Conservation (phyloP, 805 yeast genomes). For the Ogataea neopini region DNA sequence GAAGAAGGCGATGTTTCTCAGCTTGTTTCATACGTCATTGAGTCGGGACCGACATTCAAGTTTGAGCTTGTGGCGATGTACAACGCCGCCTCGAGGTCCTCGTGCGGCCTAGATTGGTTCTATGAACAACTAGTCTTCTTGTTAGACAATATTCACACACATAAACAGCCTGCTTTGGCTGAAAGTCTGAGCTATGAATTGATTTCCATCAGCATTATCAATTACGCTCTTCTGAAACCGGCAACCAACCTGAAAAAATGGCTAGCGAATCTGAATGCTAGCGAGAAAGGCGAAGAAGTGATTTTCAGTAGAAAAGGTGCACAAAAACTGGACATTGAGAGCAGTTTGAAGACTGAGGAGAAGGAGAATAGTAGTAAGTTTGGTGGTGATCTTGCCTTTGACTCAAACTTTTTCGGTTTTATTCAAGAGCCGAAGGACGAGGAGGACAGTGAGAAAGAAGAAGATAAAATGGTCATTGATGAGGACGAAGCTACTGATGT, state of each 20-base stretch:
- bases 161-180: conserved; percentile 15
- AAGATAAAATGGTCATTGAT: conserved; percentile 9
- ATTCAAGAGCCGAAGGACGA: conserved; percentile 31
- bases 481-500: conserved; percentile 14
- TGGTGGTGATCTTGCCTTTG: conserved; percentile 24
- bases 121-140: conserved; percentile 21
- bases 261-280: conserved; percentile 23
- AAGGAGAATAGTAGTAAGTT: conserved; percentile 15
- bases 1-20: background rate
- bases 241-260: conserved; percentile 23
- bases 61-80: conserved; percentile 29
- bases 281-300: conserved; percentile 10
- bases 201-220: conserved; percentile 25
- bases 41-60: conserved; percentile 10
- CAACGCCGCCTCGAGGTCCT: conserved; percentile 12
- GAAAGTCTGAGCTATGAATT: conserved; percentile 27
- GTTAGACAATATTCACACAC: conserved; percentile 10
- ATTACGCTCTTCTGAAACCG: conserved; percentile 26
- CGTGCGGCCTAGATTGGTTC: conserved; percentile 26
- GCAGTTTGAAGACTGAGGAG: conserved; percentile 2
- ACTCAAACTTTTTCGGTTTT: conserved; percentile 33
- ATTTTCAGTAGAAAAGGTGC: conserved; percentile 26
- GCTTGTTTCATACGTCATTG: conserved; percentile 15
- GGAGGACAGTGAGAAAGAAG: conserved; percentile 6
- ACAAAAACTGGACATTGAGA: conserved; percentile 5